phyloP scores from a whole-genome alignment of 495 filamentous ascomycete genomes.

The Cairneyella variabilis region DNA sequence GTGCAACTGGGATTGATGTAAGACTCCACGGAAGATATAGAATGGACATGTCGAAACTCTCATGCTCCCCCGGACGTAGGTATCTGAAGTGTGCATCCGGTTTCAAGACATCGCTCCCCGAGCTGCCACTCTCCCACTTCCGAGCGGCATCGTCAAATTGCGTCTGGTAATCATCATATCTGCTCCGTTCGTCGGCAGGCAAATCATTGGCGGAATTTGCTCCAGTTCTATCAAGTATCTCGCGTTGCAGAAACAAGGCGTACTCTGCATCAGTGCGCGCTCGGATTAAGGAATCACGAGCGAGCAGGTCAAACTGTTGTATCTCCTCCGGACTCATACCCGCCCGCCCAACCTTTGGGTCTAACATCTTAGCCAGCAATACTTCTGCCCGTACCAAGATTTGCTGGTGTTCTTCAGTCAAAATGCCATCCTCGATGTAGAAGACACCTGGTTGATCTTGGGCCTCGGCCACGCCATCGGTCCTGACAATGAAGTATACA shows the following conservation, averaged over 20 bases:
- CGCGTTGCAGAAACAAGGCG: too few species aligned
- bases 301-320: too few species aligned
- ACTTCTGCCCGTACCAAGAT: background rate
- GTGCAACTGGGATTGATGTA: background rate
- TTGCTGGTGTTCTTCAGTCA: background rate
- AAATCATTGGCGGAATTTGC: too few species aligned
- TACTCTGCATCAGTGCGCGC: too few species aligned
- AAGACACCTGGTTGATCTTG: constrained; percentile 1
- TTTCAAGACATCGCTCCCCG: background rate
- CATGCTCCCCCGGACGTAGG: background rate
- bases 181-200: too few species aligned
- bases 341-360: background rate
- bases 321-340: background rate
- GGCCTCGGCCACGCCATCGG: background rate
- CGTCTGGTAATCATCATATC: too few species aligned
- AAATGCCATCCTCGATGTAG: constrained; percentile 8
- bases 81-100: background rate
- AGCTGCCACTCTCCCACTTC: too few species aligned
- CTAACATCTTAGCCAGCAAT: background rate
- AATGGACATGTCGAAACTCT: background rate
- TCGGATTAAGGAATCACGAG: too few species aligned
- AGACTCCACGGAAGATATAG: background rate
- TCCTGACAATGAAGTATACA: constrained; percentile 2
- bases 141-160: too few species aligned
- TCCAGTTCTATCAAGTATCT: too few species aligned